These are phyloP conservation scores for Datura wrightii DNA, from an alignment of 257 asterid species.

Conservation along the genomic window DNA sequence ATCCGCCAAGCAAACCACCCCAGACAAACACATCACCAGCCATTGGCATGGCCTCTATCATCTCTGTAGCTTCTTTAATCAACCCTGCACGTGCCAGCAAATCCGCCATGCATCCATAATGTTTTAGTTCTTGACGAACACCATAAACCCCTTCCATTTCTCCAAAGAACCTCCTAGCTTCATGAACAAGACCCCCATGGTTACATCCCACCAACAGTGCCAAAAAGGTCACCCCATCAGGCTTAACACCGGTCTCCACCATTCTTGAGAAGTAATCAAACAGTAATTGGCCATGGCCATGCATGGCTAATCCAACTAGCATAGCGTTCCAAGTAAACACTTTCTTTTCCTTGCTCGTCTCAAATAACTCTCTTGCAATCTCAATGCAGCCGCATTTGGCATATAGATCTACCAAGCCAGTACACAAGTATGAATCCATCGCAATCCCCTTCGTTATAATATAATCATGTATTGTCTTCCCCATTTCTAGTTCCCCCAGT, in stretches of 20 bases:
- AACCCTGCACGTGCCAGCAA: slow-evolving; percentile 81
- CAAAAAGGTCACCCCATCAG: slow-evolving; percentile 80
- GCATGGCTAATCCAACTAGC: slow-evolving; percentile 80
- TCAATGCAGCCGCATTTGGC: slow-evolving; percentile 80
- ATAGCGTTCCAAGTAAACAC: slow-evolving; percentile 83
- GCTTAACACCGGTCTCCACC: slow-evolving; percentile 54
- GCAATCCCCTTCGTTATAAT: slow-evolving; percentile 42
- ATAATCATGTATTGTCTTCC: slow-evolving; percentile 57
- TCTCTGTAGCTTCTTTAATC: slow-evolving; percentile 65
- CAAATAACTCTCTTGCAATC: slow-evolving; percentile 61
- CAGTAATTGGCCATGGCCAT: slow-evolving; percentile 57
- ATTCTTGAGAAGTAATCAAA: slow-evolving; percentile 65
- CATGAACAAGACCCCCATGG: slow-evolving; percentile 71
- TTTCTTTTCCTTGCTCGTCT: slow-evolving; percentile 45
- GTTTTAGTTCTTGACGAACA: slow-evolving; percentile 75
- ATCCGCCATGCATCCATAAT: slow-evolving; percentile 92
- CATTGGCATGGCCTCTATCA: slow-evolving; percentile 80
- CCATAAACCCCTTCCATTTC: slow-evolving; percentile 71
- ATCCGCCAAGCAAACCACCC: slow-evolving; percentile 98
- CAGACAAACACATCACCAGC: slow-evolving; percentile 77
- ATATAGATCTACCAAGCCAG: slow-evolving; percentile 80
- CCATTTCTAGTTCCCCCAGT: slow-evolving; percentile 68
- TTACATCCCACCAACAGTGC: slow-evolving; percentile 81
- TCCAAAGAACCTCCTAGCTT: slow-evolving; percentile 59
- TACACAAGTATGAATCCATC: slow-evolving; percentile 65